Base-by-base conservation (phyloP, 805 yeast species). In the Kazachstania psychrophila region DNA sequence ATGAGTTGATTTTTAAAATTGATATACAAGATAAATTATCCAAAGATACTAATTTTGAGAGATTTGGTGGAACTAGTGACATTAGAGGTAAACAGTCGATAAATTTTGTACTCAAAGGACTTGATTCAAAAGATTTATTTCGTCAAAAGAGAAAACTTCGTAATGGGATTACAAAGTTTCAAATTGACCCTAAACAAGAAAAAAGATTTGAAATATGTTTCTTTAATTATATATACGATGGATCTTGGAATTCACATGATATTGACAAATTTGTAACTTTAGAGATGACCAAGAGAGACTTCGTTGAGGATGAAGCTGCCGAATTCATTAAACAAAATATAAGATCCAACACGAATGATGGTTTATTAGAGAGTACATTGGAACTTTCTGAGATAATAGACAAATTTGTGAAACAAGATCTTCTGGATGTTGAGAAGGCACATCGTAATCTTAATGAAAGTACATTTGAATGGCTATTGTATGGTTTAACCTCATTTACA, bases 211-310 rank as follows among this genome's bases (percentile, higher is more conserved):
- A 46, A 11, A 19, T 61, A 2, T 63, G 68, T 39, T 45, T 61
- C 13, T 31, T 40, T 5, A 62, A 62, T 37, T 22, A 42, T 13
- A 54, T 56, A 6, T 48, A 32, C 25, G 67, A 64, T 43, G 46
- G 51, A 2, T 61, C 67, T 3, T 64, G 68, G 68, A 36, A 44
- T 10, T 45, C 54, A 13, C 36, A 48, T 11, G 61, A 58, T 37
- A 32, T 42, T 7, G 43, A 38, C 14, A 52, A 52, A 33, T 36
- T 35, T 12, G 41, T 56, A 15, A 30, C 50, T 5, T 27, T 56
- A 7, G 38, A 43, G 12, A 33, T 55, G 8, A 47, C 44, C 6
- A 33, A 42, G 7, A 34, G 40, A 14, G 38, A 28, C 5, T 22
- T 23, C 10, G 33, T 31, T 9, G 29, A 26, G 15, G 23, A 14